Evolutionary conservation across 2,329 filamentous ascomycete species (phyloP), one percentile per base, ranked within the genome.

Genomic region (Apiospora marii): DNA sequence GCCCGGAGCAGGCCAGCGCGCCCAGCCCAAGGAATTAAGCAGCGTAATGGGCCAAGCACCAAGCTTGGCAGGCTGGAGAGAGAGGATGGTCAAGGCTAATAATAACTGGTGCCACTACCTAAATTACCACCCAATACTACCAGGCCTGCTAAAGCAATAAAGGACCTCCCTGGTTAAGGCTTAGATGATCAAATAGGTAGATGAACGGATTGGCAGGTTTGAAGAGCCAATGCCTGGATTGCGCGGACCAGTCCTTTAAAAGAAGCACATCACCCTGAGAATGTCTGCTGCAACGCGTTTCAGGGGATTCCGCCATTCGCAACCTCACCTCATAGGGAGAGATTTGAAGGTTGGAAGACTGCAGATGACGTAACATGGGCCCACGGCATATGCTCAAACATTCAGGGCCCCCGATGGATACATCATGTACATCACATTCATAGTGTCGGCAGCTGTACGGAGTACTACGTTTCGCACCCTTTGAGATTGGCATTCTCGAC

Each of bases 11-110:
- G 24, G 16, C 53, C 19, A 37, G 53, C 16, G 30, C 7, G 53
- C 53, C 53, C 53, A 61, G 53, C 53, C 16, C 53, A 30, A 61
- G 16, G 14, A 61, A 37, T 61, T 34, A 34, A 61, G 53, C 53
- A 41, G 58, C 58, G 58, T 64, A 64, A 64, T 64, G 58, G 49
- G 27, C 58, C 58, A 64, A 19, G 58, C 58, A 16, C 58, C 58
- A 64, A 19, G 58, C 58, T 49, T 49, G 46, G 46, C 22, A 49
- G 30, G 30, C 53, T 34, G 53, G 51, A 34, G 53, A 58, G 53
- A 58, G 53, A 34, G 7, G 27, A 34, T 58, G 53, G 53, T 61
- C 53, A 10, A 34, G 30, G 16, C 53, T 61, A 61, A 61, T 61
- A 61, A 61, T 61, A 34, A 61, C 53, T 30, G 53, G 53, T 61